Evolutionary conservation across 495 filamentous ascomycete species (phyloP).

Genomic region (Staphylotrichum longicolle): DNA sequence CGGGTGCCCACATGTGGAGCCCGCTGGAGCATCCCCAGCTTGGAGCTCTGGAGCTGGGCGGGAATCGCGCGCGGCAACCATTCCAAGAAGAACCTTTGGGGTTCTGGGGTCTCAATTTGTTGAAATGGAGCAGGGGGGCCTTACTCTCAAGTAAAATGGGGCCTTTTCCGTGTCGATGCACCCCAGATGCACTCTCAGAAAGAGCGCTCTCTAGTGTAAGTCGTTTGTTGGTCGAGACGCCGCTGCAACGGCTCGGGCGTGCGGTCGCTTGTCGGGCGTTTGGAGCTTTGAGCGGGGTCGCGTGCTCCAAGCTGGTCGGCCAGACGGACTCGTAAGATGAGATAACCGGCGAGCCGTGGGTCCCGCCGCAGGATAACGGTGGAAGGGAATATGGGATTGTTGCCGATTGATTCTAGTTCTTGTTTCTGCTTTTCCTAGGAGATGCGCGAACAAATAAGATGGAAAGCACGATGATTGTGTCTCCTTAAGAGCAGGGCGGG

Average conservation of each 20-base stretch:
- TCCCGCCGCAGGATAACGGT: background rate
- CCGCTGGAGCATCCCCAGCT: too few relatives aligned
- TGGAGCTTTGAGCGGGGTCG: slow-evolving; percentile 26
- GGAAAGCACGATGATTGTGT: too few relatives aligned
- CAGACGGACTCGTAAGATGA: slow-evolving; percentile 1
- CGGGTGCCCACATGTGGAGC: slow-evolving; percentile 13
- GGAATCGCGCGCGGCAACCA: slow-evolving; percentile 9
- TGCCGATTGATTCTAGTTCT: background rate
- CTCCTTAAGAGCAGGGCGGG: too few relatives aligned
- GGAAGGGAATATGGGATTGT: slow-evolving; percentile 1
- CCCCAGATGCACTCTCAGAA: background rate
- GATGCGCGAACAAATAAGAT: background rate
- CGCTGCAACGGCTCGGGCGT: background rate
- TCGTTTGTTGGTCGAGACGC: background rate
- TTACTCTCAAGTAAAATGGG: background rate
- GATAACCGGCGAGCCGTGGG: slow-evolving; percentile 15
- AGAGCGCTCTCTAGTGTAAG: background rate
- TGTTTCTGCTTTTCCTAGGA: background rate
- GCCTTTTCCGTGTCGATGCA: background rate
- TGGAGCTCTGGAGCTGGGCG: background rate
- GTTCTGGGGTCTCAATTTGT: background rate
- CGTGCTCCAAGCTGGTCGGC: slow-evolving; percentile 22
- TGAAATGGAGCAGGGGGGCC: background rate
- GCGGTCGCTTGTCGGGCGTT: background rate
- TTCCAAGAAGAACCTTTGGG: background rate